phyloP scores from a whole-genome alignment of 73 alveolate species.

The Paramecium caudatum region DNA sequence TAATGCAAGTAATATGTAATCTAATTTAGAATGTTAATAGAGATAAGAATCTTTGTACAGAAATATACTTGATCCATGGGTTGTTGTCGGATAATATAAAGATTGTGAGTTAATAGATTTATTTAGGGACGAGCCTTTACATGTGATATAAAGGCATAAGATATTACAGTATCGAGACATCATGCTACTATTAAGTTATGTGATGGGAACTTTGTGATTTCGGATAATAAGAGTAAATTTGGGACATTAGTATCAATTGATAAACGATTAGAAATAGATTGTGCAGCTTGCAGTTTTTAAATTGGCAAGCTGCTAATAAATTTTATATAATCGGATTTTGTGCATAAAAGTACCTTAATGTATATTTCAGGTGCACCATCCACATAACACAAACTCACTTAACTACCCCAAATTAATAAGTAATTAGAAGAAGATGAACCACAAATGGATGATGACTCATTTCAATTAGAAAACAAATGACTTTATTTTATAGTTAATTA shows the following conservation, averaged over 20 bases:
- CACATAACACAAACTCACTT: conserved; percentile 59
- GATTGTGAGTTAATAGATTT: not conserved
- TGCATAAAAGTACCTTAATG: conserved; percentile 8
- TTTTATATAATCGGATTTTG: conserved; percentile 5
- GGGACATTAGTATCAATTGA: conserved; percentile 57
- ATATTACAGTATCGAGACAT: conserved; percentile 66
- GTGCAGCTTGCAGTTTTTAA: conserved; percentile 33
- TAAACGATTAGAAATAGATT: not conserved
- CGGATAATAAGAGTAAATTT: conserved; percentile 60
- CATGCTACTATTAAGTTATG: conserved; percentile 41
- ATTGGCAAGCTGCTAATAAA: conserved; percentile 39
- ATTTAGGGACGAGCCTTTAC: conserved; percentile 57
- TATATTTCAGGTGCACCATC: conserved; percentile 50
- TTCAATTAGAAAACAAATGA: conserved; percentile 60
- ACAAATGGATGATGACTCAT: conserved; percentile 64
- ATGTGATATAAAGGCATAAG: conserved; percentile 68
- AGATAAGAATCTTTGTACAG: conserved; percentile 53
- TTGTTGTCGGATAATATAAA: conserved; percentile 35
- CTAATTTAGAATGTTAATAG: conserved; percentile 17
- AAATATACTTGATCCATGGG: conserved; percentile 49
- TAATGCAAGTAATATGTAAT: not conserved
- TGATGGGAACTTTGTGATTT: conserved; percentile 37
- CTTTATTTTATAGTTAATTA: no score
- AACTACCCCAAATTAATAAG: conserved; percentile 58
- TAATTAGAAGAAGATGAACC: conserved; percentile 71